These are phyloP conservation scores for Scutellaria galericulata DNA, from an alignment of 257 asterid genomes.

Conservation along the genomic window DNA sequence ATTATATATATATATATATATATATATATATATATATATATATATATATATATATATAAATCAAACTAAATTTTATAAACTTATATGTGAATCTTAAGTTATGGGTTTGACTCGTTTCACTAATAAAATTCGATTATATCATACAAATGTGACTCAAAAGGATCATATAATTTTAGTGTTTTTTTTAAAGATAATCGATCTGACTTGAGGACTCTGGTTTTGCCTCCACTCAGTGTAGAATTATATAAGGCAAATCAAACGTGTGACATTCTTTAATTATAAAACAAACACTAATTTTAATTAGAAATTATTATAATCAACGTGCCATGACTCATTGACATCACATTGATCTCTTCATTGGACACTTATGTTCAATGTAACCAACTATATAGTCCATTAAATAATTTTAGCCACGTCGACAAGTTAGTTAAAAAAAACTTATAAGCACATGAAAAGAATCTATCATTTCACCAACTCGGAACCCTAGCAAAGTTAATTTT, in stretches of 20 bases:
- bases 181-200: too few species aligned
- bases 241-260: not conserved
- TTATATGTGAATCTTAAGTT: too few species aligned
- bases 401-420: not conserved
- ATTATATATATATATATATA: not conserved
- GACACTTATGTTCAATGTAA: conserved; percentile 28
- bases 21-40: too few species aligned
- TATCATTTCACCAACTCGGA: not conserved
- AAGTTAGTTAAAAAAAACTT: not conserved
- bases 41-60: not conserved
- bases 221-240: conserved; percentile 10
- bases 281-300: not conserved
- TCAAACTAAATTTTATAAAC: not conserved
- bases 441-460: not conserved
- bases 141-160: not conserved
- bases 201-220: conserved; percentile 9
- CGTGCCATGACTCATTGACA: conserved; percentile 33
- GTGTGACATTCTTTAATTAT: conserved; percentile 9
- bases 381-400: not conserved
- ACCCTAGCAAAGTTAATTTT: not conserved
- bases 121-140: too few species aligned
- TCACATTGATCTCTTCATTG: not conserved
- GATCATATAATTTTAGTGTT: not conserved
- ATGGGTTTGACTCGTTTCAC: too few species aligned
- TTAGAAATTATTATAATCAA: conserved; percentile 13